Evolutionary conservation across 345 rosid species (phyloP), one percentile per base, ranked within the genome.

Genomic region (Trapa bicornis): DNA sequence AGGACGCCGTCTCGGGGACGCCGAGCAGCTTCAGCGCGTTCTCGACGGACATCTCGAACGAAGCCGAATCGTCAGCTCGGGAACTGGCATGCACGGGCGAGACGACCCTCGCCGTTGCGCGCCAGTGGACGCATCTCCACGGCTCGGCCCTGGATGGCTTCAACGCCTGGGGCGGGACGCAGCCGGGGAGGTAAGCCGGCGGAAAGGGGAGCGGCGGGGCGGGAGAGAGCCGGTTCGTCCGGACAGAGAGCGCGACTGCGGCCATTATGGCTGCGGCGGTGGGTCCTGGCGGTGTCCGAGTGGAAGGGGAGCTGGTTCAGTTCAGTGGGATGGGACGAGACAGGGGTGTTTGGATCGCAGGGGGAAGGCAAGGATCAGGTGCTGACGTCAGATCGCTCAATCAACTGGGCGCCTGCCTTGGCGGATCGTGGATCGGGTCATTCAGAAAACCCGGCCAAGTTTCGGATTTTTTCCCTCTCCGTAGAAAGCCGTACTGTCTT

Each of bases 1-100:
- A 94, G 47, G 97, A 91, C 43, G 96, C 88, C 14, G 78, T 81
- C 68, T 89, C 96, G 17, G 95, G 73, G 71, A 94, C 97, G 12
- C 99, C 97, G 48, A 91, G 96, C 3, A 94, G 95, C 84, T 85
- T 87, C 33, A 87, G 83, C 1, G 99, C 97, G 81, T 73, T 86
- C 81, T 94, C 99, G 61, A 91, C 85, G 29, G 99, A 94, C 99
- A 91, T 94, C 80, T 87, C 96, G 71, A 75, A 90, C 47, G 96
- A 91, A 11, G 82, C 87, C 2, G 99, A 87, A 75, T 94, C 99
- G 43, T 91, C 97, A 29, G 97, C 91, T 47, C 89, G 79, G 36
- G 89, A 87, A 61, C 92, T 84, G 15, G 96, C 89, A 70, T 66
- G 74, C 37, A 54, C 75, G 74, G 39, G 76, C 74, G 36, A 68